Evolutionary conservation across 208 protist species (phyloP).

Genomic region (Tritrichomonas musculus): DNA sequence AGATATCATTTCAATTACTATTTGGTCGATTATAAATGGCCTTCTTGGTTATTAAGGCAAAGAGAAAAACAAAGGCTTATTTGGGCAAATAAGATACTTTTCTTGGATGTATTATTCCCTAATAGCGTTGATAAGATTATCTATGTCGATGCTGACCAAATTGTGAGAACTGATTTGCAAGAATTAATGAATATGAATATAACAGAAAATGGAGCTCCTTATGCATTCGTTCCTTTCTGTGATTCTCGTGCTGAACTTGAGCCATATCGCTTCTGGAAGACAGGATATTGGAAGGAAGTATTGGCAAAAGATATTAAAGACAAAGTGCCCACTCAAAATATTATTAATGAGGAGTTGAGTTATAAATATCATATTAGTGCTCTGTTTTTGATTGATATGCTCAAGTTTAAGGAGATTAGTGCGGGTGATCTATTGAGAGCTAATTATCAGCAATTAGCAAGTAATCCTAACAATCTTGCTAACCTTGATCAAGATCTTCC

Average conservation of each 20-base stretch:
- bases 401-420: constrained; percentile 42
- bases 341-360: no score
- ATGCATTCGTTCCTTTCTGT: constrained; percentile 94
- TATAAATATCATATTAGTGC: constrained; percentile 56
- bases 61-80: constrained; percentile 94
- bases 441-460: constrained; percentile 50
- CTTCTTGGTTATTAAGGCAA: constrained; percentile 82
- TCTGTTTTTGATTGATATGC: constrained; percentile 58
- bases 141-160: constrained; percentile 96
- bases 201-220: constrained; percentile 74
- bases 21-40: constrained; percentile 95
- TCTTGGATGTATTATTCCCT: constrained; percentile 98
- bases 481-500: constrained; percentile 54
- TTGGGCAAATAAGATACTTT: constrained; percentile 98
- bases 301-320: constrained; percentile 41
- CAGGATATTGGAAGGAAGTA: constrained; percentile 38
- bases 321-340: no score
- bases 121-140: constrained; percentile 82
- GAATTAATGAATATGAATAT: constrained; percentile 92
- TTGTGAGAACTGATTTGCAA: constrained; percentile 66
- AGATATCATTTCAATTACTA: constrained; percentile 75
- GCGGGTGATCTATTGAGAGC: constrained; percentile 49
- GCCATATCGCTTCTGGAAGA: constrained; percentile 62
- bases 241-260: constrained; percentile 71
- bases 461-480: constrained; percentile 54